These are phyloP conservation scores for Eucalyptus polybractea DNA, from an alignment of 345 rosid species.

Conservation along the genomic window DNA sequence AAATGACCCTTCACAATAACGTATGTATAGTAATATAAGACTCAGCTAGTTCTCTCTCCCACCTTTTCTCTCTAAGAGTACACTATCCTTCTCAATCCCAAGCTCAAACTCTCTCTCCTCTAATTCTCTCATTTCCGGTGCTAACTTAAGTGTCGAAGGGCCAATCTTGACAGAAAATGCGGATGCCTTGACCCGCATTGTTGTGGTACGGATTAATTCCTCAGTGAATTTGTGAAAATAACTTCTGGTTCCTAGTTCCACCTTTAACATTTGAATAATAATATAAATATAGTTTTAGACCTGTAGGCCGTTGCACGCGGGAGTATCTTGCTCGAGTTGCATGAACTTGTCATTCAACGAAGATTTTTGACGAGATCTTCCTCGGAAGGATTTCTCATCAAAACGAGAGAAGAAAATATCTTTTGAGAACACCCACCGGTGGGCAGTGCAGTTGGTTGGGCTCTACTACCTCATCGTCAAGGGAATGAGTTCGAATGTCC, in stretches of 20 bases:
- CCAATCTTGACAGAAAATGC: neutral
- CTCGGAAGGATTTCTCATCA: neutral
- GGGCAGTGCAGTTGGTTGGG: too few species aligned
- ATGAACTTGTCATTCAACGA: neutral
- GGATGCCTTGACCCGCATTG: neutral
- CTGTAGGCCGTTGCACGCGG: too few species aligned
- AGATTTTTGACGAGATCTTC: neutral
- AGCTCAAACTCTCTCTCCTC: neutral
- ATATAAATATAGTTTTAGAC: neutral
- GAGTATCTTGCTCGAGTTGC: neutral
- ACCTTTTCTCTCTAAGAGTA: neutral
- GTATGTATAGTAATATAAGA: neutral
- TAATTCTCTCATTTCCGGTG: neutral
- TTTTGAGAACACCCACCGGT: neutral
- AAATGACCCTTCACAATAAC: neutral
- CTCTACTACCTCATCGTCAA: too few species aligned
- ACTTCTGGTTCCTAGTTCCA: neutral
- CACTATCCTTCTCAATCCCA: neutral
- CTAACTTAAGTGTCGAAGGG: neutral
- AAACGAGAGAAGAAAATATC: neutral
- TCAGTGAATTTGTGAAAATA: neutral
- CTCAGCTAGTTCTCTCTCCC: neutral
- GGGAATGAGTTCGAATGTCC: too few species aligned
- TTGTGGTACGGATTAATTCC: neutral
- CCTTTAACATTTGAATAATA: neutral